These are phyloP conservation scores for Cucumis variabilis DNA, from an alignment of 331 rosid genomes.

Conservation along the genomic window DNA sequence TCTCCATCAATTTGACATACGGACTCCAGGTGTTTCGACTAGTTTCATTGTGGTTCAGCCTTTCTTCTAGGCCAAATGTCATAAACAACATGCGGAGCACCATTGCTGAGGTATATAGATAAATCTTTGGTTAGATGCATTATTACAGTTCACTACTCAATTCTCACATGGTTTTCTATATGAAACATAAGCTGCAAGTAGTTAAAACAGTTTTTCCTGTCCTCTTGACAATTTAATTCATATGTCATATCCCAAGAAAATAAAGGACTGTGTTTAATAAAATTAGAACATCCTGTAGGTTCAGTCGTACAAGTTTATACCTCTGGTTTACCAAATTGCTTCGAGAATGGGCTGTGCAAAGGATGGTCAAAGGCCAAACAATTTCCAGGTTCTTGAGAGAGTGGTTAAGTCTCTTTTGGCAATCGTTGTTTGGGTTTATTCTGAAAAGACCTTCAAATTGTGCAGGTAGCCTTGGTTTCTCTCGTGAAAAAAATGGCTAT, in stretches of 20 bases:
- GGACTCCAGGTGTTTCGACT: slow-evolving; percentile 83
- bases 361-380: slow-evolving; percentile 69
- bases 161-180: not conserved
- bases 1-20: slow-evolving; percentile 34
- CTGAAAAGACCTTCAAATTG: slow-evolving; percentile 35
- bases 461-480: slow-evolving; percentile 92
- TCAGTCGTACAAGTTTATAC: slow-evolving; percentile 91
- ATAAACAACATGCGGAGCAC: slow-evolving; percentile 76
- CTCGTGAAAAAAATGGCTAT: slow-evolving; percentile 94
- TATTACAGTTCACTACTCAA: not conserved
- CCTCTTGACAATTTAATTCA: not conserved
- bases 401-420: not conserved
- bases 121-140: not conserved
- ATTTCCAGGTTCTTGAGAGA: slow-evolving; percentile 73
- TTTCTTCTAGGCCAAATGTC: slow-evolving; percentile 66
- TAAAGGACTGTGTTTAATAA: not conserved
- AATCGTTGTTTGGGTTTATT: slow-evolving; percentile 29
- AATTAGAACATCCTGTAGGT: slow-evolving; percentile 56
- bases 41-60: slow-evolving; percentile 89
- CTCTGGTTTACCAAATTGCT: slow-evolving; percentile 92
- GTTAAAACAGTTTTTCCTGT: not conserved
- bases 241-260: not conserved
- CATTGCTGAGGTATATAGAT: slow-evolving; percentile 65
- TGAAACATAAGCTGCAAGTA: not conserved
- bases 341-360: slow-evolving; percentile 96